phyloP scores from a whole-genome alignment of 306 rosid genomes.

The Malus fusca region DNA sequence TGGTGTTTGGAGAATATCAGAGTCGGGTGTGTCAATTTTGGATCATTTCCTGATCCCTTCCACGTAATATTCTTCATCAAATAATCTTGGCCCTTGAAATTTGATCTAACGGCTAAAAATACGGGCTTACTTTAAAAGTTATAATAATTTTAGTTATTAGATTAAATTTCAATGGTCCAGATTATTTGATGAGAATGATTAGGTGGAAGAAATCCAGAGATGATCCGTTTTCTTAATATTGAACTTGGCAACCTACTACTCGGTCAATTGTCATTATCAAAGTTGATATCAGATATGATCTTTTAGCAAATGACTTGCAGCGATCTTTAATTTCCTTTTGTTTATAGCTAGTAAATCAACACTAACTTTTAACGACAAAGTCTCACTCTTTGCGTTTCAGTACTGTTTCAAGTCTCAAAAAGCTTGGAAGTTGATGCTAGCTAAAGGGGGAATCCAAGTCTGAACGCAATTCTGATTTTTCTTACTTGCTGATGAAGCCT shows the following conservation, averaged over 20 bases:
- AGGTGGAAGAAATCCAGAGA: no score
- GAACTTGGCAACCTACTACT: neutral
- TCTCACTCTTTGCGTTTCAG: neutral
- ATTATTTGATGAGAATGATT: no score
- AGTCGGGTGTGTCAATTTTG: no score
- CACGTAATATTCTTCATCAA: no score
- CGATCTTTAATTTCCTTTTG: neutral
- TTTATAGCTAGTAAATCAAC: neutral
- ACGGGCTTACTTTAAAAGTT: no score
- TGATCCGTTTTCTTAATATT: neutral
- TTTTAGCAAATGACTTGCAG: no score
- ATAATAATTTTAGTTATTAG: no score
- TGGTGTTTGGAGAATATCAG: no score
- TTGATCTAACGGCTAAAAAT: no score
- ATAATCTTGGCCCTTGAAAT: no score
- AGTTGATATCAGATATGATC: neutral
- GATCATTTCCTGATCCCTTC: no score
- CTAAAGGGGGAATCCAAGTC: neutral
- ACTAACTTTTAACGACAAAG: neutral
- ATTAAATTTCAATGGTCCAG: no score
- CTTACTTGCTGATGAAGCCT: neutral
- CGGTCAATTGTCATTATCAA: neutral
- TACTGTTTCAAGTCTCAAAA: neutral
- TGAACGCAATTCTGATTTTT: neutral
- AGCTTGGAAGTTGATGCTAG: conserved; percentile 1